Evolutionary conservation across 2,329 filamentous ascomycete species (phyloP).

Genomic region (Pseudogymnoascus sp.): DNA sequence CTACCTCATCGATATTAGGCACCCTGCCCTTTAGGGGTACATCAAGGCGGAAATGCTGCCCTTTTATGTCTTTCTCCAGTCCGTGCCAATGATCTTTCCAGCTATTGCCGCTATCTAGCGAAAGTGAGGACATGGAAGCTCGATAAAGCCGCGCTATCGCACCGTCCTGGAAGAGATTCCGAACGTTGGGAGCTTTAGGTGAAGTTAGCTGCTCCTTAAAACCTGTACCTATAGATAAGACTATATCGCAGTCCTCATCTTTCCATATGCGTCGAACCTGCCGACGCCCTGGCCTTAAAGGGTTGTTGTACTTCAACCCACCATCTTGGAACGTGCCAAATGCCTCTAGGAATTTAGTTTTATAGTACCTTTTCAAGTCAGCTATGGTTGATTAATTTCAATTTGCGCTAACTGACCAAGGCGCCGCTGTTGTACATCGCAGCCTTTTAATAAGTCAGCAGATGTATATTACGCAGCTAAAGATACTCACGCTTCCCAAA

Average conservation of each 20-base stretch:
- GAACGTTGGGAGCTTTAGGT: slow-evolving; percentile 13
- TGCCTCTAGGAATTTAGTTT: slow-evolving; percentile 13
- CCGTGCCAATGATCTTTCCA: slow-evolving; percentile 18
- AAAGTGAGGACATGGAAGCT: slow-evolving; percentile 20
- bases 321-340: slow-evolving; percentile 20
- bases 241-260: slow-evolving; percentile 14
- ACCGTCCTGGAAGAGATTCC: slow-evolving; percentile 17
- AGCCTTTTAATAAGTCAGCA: slow-evolving; percentile 13
- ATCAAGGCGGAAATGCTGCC: slow-evolving; percentile 19
- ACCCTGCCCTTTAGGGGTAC: slow-evolving; percentile 15
- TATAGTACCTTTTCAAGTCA: slow-evolving; percentile 17
- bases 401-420: slow-evolving; percentile 12
- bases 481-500: slow-evolving; percentile 20
- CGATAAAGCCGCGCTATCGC: slow-evolving; percentile 15
- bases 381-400: neutral
- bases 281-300: slow-evolving; percentile 12
- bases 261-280: slow-evolving; percentile 15
- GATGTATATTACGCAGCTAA: neutral
- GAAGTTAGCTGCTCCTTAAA: slow-evolving; percentile 15
- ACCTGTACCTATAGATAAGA: slow-evolving; percentile 16
- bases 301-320: slow-evolving; percentile 18
- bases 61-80: slow-evolving; percentile 16
- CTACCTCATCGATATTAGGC: slow-evolving; percentile 17
- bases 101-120: slow-evolving; percentile 16
- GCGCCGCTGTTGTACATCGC: slow-evolving; percentile 18